Conservation (phyloP, 148 eudicot species). For the Persicaria tinctoria region DNA sequence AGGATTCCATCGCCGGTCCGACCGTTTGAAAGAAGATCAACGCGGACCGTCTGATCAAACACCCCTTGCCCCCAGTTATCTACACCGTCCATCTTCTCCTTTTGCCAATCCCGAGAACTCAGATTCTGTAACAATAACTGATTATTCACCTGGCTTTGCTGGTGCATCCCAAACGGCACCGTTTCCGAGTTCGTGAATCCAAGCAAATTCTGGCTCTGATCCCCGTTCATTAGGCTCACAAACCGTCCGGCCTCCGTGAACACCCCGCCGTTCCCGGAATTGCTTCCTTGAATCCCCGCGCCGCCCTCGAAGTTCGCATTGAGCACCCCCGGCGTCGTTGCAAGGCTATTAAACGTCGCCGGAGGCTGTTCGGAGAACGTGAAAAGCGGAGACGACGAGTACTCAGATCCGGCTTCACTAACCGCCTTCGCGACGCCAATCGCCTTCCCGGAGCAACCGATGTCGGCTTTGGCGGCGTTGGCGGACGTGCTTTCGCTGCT, state of each 20-base stretch:
- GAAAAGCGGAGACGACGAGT: background rate
- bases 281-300: background rate
- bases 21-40: background rate
- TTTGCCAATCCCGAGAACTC: conserved; percentile 5
- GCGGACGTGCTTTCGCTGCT: conserved; percentile 11
- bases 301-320: background rate
- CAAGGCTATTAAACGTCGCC: background rate
- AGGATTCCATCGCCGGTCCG: background rate
- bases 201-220: background rate
- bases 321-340: background rate
- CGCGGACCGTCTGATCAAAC: conserved; percentile 1
- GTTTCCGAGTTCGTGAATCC: background rate
- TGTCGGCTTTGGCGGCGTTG: background rate
- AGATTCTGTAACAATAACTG: background rate
- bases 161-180: conserved; percentile 1
- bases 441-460: background rate
- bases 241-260: background rate
- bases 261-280: background rate
- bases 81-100: background rate
- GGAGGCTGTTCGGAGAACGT: background rate
- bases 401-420: background rate
- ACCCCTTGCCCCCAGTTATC: background rate
- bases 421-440: background rate
- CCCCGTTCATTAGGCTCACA: conserved; percentile 5
- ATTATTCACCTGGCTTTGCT: conserved; percentile 2